Conservation (phyloP, 2,329 filamentous ascomycete genomes). For the Fusarium verrucosum region DNA sequence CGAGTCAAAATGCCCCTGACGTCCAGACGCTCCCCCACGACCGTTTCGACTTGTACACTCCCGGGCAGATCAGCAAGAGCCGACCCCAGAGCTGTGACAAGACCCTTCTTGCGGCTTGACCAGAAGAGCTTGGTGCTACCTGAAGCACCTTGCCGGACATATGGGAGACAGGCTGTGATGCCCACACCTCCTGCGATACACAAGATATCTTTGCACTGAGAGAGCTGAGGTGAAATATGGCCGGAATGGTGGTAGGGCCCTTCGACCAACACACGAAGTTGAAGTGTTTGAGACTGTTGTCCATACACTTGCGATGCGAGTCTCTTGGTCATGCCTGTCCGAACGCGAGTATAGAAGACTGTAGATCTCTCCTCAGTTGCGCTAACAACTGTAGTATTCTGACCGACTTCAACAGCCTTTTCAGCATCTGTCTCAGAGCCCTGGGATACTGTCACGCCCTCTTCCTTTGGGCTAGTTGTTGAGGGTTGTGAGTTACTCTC, state of each 20-base stretch:
- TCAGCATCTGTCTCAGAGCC: neutral
- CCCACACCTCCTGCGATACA: constrained; percentile 49
- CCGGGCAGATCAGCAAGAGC: constrained; percentile 25
- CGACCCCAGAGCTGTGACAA: constrained; percentile 25
- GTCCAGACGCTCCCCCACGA: constrained; percentile 37
- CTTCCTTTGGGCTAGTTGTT: neutral
- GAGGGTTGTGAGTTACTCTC: neutral
- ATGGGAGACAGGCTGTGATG: constrained; percentile 46
- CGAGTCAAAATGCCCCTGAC: constrained; percentile 35
- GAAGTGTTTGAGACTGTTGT: neutral
- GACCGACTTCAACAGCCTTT: neutral
- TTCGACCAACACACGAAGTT: constrained; percentile 43
- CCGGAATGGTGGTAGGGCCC: constrained; percentile 42
- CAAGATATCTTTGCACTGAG: constrained; percentile 41
- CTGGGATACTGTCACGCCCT: constrained; percentile 15
- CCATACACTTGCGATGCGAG: constrained; percentile 17
- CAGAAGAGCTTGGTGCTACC: constrained; percentile 40
- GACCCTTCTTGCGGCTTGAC: constrained; percentile 35
- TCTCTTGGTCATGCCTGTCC: constrained; percentile 38
- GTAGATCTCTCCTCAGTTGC: neutral
- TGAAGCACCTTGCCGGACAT: constrained; percentile 25
- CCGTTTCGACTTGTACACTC: constrained; percentile 35
- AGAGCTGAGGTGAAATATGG: constrained; percentile 28
- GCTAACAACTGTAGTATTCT: neutral
- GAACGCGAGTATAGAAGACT: constrained; percentile 34